phyloP scores from a whole-genome alignment of 257 asterid genomes.

The Solanum pimpinellifolium region DNA sequence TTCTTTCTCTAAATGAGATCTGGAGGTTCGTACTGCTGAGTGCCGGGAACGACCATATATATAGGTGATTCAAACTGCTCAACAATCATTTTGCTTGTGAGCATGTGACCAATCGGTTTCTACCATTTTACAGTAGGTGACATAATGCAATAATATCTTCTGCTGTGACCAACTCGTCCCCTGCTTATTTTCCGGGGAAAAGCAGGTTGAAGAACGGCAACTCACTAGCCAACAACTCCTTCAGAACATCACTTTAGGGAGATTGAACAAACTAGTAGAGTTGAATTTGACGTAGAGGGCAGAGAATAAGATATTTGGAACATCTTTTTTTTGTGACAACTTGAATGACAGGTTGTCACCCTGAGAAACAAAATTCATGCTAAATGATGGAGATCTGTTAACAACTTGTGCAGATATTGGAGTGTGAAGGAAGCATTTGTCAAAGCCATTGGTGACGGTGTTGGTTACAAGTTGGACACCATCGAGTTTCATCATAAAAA shows the following conservation, averaged over 20 bases:
- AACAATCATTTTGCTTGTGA: neutral
- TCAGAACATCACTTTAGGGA: too few relatives aligned
- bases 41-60: neutral
- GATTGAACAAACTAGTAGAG: neutral
- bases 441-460: conserved; percentile 78
- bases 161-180: too few relatives aligned
- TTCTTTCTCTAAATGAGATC: neutral
- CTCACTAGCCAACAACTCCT: too few relatives aligned
- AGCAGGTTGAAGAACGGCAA: too few relatives aligned
- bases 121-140: too few relatives aligned
- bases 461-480: conserved; percentile 59
- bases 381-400: neutral
- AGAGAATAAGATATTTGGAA: neutral
- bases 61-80: neutral
- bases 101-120: neutral
- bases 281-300: neutral
- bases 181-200: too few relatives aligned
- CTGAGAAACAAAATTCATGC: neutral
- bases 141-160: too few relatives aligned
- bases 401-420: conserved; percentile 68
- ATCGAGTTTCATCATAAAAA: conserved; percentile 60
- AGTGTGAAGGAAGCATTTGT: conserved; percentile 86
- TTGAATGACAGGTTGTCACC: neutral
- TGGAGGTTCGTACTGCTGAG: neutral
- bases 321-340: neutral